Evolutionary conservation across 352 stramenopile genomes (phyloP).

Genomic region (Pythium biforme): DNA sequence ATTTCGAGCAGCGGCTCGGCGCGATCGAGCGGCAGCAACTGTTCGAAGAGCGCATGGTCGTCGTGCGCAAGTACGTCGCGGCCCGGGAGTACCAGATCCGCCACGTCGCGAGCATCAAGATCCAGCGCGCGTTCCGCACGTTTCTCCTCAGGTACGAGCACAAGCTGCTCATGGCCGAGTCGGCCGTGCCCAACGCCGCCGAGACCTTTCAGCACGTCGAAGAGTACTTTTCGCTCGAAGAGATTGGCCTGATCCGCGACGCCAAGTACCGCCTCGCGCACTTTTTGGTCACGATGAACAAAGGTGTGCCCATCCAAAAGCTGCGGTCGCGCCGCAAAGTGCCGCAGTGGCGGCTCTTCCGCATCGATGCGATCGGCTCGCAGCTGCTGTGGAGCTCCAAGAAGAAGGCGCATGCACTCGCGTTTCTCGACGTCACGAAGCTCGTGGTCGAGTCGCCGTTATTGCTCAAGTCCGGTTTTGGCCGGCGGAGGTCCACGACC

Average conservation of each 20-base stretch:
- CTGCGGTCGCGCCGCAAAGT: constrained; percentile 44
- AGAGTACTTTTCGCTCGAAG: constrained; percentile 63
- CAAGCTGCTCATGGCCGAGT: constrained; percentile 53
- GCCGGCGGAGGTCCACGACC: constrained; percentile 22
- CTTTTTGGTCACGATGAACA: constrained; percentile 63
- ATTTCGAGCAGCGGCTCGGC: constrained; percentile 24
- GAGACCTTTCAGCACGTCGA: constrained; percentile 50
- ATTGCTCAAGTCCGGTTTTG: constrained; percentile 31
- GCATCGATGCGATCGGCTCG: constrained; percentile 55
- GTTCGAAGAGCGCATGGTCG: constrained; percentile 38
- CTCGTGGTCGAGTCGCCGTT: constrained; percentile 51
- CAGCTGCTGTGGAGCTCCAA: constrained; percentile 63
- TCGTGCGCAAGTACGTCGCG: constrained; percentile 53
- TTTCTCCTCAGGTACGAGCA: constrained; percentile 48
- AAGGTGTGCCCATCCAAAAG: constrained; percentile 62
- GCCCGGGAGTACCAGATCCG: constrained; percentile 58
- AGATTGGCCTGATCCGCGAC: constrained; percentile 53
- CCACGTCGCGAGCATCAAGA: constrained; percentile 46
- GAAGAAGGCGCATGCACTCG: constrained; percentile 42
- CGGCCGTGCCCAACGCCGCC: constrained; percentile 41
- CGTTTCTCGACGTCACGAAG: constrained; percentile 42
- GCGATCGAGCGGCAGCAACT: constrained; percentile 22
- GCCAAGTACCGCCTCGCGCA: constrained; percentile 43
- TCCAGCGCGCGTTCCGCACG: constrained; percentile 55
- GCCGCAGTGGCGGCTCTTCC: constrained; percentile 58